Evolutionary conservation across 1,139 yeast genomes (phyloP), one percentile per base, ranked within the genome.

Genomic region (Diutina mesorugosa): DNA sequence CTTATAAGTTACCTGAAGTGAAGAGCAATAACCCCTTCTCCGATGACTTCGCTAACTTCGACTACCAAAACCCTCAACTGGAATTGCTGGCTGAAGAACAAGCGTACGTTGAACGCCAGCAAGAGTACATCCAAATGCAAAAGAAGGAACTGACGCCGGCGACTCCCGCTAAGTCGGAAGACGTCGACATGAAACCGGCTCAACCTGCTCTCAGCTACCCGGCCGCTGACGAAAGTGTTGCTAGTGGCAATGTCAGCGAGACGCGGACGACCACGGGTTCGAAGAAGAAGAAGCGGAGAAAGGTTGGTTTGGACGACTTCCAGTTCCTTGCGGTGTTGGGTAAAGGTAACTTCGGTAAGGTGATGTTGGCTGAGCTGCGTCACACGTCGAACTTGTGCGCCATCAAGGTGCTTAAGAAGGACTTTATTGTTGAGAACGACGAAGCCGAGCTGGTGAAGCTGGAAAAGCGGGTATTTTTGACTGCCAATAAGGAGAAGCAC

Each of bases 261-360:
- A 30, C 21, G 21, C 38, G 29, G 18, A 26, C 32, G n/a, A 12
- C 18, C 18, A 9, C n/a, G 10, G 32, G 30, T 6, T 16, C 26
- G 7, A 61, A 59, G 60, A 60, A 68, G 12, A 73, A 67, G 58
- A 71, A 73, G 57, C 70, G 78, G 60, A 81, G 87, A 65, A 90
- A 90, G 72, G 86, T 91, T 59, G 97, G 98, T 0, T 79, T 93
- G 62, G 98, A 93, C 69, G 98, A 93, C 71, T 93, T 91, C 76
- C 88, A 89, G 65, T 87, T 93, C 65, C 74, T 93, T 65, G 95
- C 97, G 10, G 99, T 93, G 8, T 78, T 93, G 62, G 99, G 99
- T 67, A 91, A 90, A 68, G 99, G 98, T 72, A 93, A 93, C 69
- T 93, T 93, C 69, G 99, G 99, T 72, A 93, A 93, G 67, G 98